Evolutionary conservation across 306 rosid species (phyloP).

Genomic region (Trifolium fragiferum): DNA sequence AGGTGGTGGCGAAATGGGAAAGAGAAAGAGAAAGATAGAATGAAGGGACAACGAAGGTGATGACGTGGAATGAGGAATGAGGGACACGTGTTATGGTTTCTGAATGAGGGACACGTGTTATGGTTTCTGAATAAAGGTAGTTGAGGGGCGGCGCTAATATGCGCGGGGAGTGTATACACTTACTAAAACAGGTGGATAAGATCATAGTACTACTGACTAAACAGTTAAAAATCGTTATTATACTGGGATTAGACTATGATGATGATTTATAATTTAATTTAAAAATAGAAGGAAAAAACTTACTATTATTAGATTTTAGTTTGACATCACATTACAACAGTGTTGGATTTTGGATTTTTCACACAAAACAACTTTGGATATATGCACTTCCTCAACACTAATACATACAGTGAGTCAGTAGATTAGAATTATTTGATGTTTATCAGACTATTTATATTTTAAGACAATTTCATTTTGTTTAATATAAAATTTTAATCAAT

Average conservation of each 20-base stretch:
- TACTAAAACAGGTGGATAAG: slow-evolving; percentile 13
- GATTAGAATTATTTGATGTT: too few relatives aligned
- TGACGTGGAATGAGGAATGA: slow-evolving; percentile 46
- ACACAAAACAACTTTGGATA: background rate
- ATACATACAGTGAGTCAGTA: too few relatives aligned
- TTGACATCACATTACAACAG: background rate
- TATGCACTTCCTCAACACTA: background rate
- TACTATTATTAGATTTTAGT: background rate
- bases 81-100: slow-evolving; percentile 63
- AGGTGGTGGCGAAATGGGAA: slow-evolving; percentile 36
- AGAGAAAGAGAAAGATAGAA: slow-evolving; percentile 1
- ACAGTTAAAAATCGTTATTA: background rate
- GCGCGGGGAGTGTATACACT: slow-evolving; percentile 51
- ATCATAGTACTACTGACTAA: background rate
- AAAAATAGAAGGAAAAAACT: background rate
- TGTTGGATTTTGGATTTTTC: slow-evolving; percentile 4
- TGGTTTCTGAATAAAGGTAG: slow-evolving; percentile 39
- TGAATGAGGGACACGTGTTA: slow-evolving; percentile 69
- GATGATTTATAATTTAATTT: background rate
- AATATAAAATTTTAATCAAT: too few relatives aligned
- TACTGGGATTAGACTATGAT: background rate
- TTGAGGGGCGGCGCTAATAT: slow-evolving; percentile 49
- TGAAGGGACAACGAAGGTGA: slow-evolving; percentile 8
- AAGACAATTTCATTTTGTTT: too few relatives aligned
- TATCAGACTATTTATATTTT: too few relatives aligned